Conservation (phyloP, 805 yeast genomes). For the Candida nemodendra region DNA sequence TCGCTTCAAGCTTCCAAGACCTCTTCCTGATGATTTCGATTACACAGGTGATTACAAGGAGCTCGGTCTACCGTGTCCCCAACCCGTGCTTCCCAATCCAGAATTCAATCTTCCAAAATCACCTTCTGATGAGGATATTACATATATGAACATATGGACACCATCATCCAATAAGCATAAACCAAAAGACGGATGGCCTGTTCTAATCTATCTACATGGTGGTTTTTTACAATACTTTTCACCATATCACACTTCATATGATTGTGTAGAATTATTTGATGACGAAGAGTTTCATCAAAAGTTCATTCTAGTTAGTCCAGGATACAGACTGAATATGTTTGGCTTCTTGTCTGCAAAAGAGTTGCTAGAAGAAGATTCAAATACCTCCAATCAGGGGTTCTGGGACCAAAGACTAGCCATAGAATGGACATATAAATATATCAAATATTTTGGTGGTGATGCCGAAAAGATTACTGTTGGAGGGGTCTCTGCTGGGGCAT, state of each 20-base stretch:
- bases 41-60: slow-evolving; percentile 39
- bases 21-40: slow-evolving; percentile 34
- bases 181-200: slow-evolving; percentile 45
- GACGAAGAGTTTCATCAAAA: slow-evolving; percentile 31
- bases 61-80: slow-evolving; percentile 37
- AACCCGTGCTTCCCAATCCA: slow-evolving; percentile 34
- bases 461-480: slow-evolving; percentile 40
- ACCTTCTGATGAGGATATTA: slow-evolving; percentile 35
- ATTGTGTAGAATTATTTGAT: slow-evolving; percentile 25
- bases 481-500: slow-evolving; percentile 50
- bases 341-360: slow-evolving; percentile 40
- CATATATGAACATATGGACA: slow-evolving; percentile 37
- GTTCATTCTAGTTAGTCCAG: slow-evolving; percentile 37
- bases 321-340: slow-evolving; percentile 42
- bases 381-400: slow-evolving; percentile 36
- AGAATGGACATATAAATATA: slow-evolving; percentile 45
- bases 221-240: slow-evolving; percentile 41
- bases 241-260: slow-evolving; percentile 27
- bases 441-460: slow-evolving; percentile 47
- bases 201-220: slow-evolving; percentile 41
- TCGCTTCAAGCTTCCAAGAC: slow-evolving; percentile 32
- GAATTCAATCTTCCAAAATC: slow-evolving; percentile 21
- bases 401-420: slow-evolving; percentile 48
- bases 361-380: slow-evolving; percentile 33
- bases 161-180: slow-evolving; percentile 32